Base-by-base conservation (phyloP, 2,329 filamentous ascomycete genomes). In the Diaporthe helianthi region DNA sequence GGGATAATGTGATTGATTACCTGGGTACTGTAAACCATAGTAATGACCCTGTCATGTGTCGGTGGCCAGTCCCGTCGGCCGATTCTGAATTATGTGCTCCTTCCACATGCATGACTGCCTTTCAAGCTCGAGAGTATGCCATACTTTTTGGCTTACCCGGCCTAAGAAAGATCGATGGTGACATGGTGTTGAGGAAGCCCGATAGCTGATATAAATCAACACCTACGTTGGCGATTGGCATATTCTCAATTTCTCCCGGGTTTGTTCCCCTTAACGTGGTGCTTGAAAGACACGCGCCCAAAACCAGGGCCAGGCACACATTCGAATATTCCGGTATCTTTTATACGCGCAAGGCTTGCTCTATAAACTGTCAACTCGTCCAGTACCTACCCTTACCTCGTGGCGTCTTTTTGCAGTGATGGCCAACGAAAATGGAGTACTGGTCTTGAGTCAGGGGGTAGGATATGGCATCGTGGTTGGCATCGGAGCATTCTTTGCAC, bases 401-500 rank as follows among this genome's bases (percentile, higher is more conserved):
- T 38, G 13, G 3, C 12, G 1, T 10, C 4, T 41, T 7, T 17
- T n/a, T 44, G 31, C 36, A 19, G 19, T 7, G 2, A 72, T 72
- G 70, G 65, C 70, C 19, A 44, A 29, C 19, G 54, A 17, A n/a
- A 65, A 67, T 38, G 66, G 69, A 26, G 64, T 71, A 13, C 65
- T 31, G 13, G 63, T 71, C 17, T 38, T 72, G 49, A 61, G 63
- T n/a, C 66, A 71, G n/a, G 71, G 71, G 2, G 69, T 81, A 8
- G 84, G 84, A 49, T 85, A 85, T 76, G 83, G 83, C 71, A 81
- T 80, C 69, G 81, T 86, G 17, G 80, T 84, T n/a, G 84, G 84
- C 26, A 83, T 85, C 61, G 83, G 83, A 4, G 81, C 76, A 29
- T 76, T 82, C 70, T 83, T 83, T 69, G 79, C 81, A 1, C 55